Evolutionary conservation across 495 filamentous ascomycete species (phyloP), one percentile per base, ranked within the genome.

Genomic region (Hyaloscypha hepaticicola): DNA sequence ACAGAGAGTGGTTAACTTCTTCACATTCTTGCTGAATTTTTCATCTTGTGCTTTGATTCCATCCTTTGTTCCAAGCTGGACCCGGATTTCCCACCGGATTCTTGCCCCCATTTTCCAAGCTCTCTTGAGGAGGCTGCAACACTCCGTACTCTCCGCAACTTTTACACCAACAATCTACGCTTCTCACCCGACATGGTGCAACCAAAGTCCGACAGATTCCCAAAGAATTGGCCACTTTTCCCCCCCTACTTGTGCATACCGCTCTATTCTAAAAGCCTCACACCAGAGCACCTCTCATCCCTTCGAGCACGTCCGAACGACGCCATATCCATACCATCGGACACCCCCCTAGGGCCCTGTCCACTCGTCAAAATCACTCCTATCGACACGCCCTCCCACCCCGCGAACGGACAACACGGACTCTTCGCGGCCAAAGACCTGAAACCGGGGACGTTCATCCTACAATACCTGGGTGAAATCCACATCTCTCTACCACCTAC

Each of bases 361-460:
- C 41, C 79, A 3, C 69, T 77, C 8, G 81, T 86, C 28, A 79
- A 72, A 55, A 89, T 92, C 66, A 70, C 69, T 0, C 76, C 75
- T 12, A 90, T 92, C 61, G 66, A 69, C 0, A 69, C 79, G 59
- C 74, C 80, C 1, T 66, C 74, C 1, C 85, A 92, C 66, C 89
- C 89, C 1, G 89, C 89, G 3, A 56, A 75, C 68, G 82, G 82
- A 31, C 89, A 92, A 72, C 70, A 69, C 49, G 89, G 89, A 0
- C 81, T 92, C 28, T 90, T 90, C 69, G 87, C 89, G 6, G 73
- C 82, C 2, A 76, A 76, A 11, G 72, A 81, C 57, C 80, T 92
- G 5, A 65, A 71, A 22, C 85, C 89, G 0, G 82, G 79, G 29
- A 74, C 79, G 1, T 78, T 88, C 45, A 81, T 92, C 51, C 65